Base-by-base conservation (phyloP, 2,329 filamentous ascomycete genomes). In the Stemphylium beticola region DNA sequence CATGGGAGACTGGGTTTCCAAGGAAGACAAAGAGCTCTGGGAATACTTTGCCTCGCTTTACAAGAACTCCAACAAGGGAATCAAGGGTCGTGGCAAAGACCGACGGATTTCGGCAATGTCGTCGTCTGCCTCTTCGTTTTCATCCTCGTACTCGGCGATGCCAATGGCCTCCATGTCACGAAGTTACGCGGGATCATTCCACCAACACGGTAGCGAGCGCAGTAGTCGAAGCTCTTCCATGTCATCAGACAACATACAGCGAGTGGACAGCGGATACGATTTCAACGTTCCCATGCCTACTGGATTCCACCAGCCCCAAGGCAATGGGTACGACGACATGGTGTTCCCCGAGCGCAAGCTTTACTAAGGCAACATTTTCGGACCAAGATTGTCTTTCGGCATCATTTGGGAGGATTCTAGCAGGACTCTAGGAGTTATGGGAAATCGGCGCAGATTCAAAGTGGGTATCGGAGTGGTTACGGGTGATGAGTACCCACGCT, bases 21-120 rank as follows among this genome's bases (percentile, higher is more conserved):
- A 83, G 0, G 82, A 87, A 33, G 91, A 97, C 67, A 87, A 85
- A 57, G 88, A 92, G 55, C 81, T 97, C 45, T 92, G 90, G 80
- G 85, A 89, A 64, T 96, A 96, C 77, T 95, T 98, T 71, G 84
- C 87, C 4, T 83, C 83, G 0, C 82, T 96, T n/a, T 97, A 96
- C 83, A 96, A 96, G 81, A 96, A 98, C 78, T 93, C 90, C 78
- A 98, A 98, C 83, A 96, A 96, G 76, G 95, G 95, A 1, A 97
- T 98, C 81, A 98, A 97, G 77, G 95, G 95, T 10, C 87, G 95
- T 40, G 95, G 95, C 38, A 95, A 93, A 72, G 90, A 93, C 65
- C 83, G 91, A 52, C 87, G 86, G 53, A 88, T 92, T 62, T 76
- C 75, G 38, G 69, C 74, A 10, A 55, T 69, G 24, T 61, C 70